A percentile compares a stretch with the other conserved stretches of the same genome.
Conservation (phyloP, 768 basidiomycete genomes). For the Boletus pseudopeckii region DNA sequence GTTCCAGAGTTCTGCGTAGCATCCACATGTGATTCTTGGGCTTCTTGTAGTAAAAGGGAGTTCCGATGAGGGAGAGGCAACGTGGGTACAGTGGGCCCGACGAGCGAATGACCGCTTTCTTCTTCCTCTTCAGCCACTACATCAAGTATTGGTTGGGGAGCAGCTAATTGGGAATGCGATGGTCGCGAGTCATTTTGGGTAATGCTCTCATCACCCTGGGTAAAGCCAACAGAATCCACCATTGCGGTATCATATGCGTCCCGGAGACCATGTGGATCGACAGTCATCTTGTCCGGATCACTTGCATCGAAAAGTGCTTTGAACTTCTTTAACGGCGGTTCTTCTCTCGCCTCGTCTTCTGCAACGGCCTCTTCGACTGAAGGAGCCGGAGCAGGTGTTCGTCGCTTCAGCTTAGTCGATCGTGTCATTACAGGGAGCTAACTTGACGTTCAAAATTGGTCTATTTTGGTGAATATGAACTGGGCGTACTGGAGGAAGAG, state of each 20-base stretch:
- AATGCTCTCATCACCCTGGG: conserved; percentile 19
- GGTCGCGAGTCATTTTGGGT: conserved; percentile 27
- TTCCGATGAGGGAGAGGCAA: neutral
- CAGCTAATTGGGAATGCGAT: conserved; percentile 1
- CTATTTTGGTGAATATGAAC: neutral
- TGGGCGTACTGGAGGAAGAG: conserved; percentile 25
- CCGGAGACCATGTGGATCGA: conserved; percentile 19
- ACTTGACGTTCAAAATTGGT: neutral
- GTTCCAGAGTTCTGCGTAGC: conserved; percentile 28
- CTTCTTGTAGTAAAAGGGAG: conserved; percentile 1
- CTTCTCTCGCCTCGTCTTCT: conserved; percentile 24
- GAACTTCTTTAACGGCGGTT: conserved; percentile 67
- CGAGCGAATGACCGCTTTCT: conserved; percentile 25
- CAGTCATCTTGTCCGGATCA: conserved; percentile 43
- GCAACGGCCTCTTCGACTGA: conserved; percentile 17
- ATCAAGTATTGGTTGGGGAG: conserved; percentile 22
- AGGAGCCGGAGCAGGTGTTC: conserved; percentile 37
- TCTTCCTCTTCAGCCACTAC: conserved; percentile 60
- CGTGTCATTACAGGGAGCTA: conserved; percentile 43
- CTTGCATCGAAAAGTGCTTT: conserved; percentile 67
- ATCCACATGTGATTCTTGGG: neutral
- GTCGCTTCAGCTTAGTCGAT: conserved; percentile 50
- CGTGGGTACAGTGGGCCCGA: neutral
- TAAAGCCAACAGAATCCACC: conserved; percentile 11
- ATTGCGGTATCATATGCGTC: conserved; percentile 10